Conservation (phyloP, 2,329 filamentous ascomycete species). For the Mollisia scopiformis region DNA sequence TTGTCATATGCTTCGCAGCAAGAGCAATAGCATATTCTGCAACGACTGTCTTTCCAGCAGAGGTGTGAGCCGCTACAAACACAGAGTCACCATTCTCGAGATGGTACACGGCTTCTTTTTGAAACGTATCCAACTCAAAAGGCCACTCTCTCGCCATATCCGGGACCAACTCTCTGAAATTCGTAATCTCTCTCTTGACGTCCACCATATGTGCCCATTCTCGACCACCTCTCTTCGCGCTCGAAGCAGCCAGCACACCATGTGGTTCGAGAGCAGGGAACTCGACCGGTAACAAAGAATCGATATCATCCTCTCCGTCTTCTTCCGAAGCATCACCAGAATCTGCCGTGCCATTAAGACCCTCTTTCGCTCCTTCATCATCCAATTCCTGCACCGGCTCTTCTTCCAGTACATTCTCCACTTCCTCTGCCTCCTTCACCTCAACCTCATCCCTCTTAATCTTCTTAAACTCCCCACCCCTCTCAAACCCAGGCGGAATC, state of each 20-base stretch:
- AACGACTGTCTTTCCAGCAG: conserved; percentile 96
- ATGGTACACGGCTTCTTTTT: conserved; percentile 98
- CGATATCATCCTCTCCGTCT: conserved; percentile 69
- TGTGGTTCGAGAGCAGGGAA: conserved; percentile 90
- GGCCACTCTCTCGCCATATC: conserved; percentile 97
- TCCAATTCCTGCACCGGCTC: conserved; percentile 39
- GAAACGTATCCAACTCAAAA: conserved; percentile 96
- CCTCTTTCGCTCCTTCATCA: conserved; percentile 38
- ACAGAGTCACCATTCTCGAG: conserved; percentile 96
- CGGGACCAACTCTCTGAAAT: conserved; percentile 90
- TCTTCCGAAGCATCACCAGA: conserved; percentile 38
- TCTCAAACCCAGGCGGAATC: conserved; percentile 77
- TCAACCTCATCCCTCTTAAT: conserved; percentile 59
- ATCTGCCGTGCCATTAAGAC: conserved; percentile 35
- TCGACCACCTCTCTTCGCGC: conserved; percentile 72
- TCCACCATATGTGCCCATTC: conserved; percentile 99
- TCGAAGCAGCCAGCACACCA: conserved; percentile 72
- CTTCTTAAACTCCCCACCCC: conserved; percentile 74
- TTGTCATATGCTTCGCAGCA: conserved; percentile 98
- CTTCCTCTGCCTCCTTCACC: conserved; percentile 67
- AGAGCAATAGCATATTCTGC: conserved; percentile 97
- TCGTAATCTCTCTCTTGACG: conserved; percentile 89
- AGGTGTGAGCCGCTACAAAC: conserved; percentile 97
- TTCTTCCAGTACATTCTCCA: conserved; percentile 65
- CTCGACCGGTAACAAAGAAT: conserved; percentile 85